Evolutionary conservation across 2,329 filamentous ascomycete genomes (phyloP).

Genomic region (Phyllosticta citriasiana): DNA sequence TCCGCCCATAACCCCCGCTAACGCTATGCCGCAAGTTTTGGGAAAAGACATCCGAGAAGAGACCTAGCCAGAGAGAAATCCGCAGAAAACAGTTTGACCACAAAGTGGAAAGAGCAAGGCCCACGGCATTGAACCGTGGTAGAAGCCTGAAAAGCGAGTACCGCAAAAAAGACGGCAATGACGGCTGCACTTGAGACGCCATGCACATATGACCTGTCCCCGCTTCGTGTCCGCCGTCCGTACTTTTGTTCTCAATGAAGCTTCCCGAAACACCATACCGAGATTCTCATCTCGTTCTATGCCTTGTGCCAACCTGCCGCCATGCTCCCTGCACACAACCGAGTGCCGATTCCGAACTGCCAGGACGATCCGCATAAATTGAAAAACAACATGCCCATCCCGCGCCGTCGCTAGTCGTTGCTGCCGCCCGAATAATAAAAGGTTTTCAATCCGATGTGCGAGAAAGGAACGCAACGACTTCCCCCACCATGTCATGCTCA

Average conservation of each 20-base stretch:
- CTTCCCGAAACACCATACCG: conserved; percentile 10
- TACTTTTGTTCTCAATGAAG: conserved; percentile 11
- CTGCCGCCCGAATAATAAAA: conserved; percentile 11
- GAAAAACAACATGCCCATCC: conserved; percentile 12
- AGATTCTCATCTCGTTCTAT: conserved; percentile 10
- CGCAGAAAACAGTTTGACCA: conserved; percentile 9
- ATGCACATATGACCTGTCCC: conserved; percentile 6
- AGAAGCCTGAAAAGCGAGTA: conserved; percentile 9
- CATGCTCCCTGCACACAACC: conserved; percentile 11
- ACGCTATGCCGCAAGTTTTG: conserved; percentile 11
- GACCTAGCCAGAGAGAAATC: conserved; percentile 10
- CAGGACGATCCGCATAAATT: conserved; percentile 10
- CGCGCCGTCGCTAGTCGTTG: conserved; percentile 12
- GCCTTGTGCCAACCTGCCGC: conserved; percentile 12
- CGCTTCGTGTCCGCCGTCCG: conserved; percentile 8
- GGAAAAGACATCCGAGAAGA: conserved; percentile 11
- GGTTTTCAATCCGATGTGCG: conserved; percentile 11
- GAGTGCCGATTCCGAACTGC: conserved; percentile 9
- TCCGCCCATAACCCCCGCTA: conserved; percentile 10
- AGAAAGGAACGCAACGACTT: conserved; percentile 11
- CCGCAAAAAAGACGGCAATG: not conserved
- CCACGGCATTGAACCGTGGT: conserved; percentile 2
- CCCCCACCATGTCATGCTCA: conserved; percentile 15
- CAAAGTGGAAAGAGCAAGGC: conserved; percentile 8
- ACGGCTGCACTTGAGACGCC: conserved; percentile 7